phyloP scores from a whole-genome alignment of 2,329 filamentous ascomycete genomes.

The Exophiala calicioides region DNA sequence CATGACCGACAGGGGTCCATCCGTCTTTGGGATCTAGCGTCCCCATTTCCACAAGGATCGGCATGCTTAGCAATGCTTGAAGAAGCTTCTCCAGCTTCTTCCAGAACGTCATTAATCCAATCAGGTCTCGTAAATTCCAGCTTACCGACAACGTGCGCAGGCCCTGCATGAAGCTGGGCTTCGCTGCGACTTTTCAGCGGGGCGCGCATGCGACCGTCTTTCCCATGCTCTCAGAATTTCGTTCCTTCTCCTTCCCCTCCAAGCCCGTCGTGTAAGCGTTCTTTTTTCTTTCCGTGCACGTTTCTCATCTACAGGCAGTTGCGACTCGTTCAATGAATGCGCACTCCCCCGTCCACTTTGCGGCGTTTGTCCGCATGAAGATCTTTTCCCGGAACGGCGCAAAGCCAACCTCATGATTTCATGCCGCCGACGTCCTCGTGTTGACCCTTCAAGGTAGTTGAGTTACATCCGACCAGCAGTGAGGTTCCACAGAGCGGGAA shows the following conservation, averaged over 20 bases:
- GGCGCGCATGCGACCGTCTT: not conserved
- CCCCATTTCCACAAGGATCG: no score
- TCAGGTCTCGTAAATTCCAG: slow-evolving; percentile 2
- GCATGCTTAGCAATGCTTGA: not conserved
- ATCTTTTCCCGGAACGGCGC: no score
- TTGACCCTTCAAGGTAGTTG: no score
- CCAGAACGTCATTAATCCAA: not conserved
- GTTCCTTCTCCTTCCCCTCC: slow-evolving; percentile 7
- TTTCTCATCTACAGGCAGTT: slow-evolving; percentile 13
- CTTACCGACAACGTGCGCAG: slow-evolving; percentile 4
- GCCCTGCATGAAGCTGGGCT: not conserved
- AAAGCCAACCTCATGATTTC: no score
- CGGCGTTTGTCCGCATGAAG: not conserved
- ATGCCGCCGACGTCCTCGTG: no score
- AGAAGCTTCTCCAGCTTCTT: not conserved
- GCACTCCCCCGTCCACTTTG: no score
- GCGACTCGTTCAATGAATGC: not conserved
- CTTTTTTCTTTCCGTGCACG: slow-evolving; percentile 9
- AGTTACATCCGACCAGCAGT: no score
- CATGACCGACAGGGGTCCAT: not conserved
- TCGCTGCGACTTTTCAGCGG: not conserved
- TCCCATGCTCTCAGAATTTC: slow-evolving; percentile 3
- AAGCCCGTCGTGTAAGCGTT: not conserved
- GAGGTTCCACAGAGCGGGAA: no score
- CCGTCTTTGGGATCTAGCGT: no score